Evolutionary conservation across 345 rosid species (phyloP).

Genomic region (Eucalyptus caleyi): DNA sequence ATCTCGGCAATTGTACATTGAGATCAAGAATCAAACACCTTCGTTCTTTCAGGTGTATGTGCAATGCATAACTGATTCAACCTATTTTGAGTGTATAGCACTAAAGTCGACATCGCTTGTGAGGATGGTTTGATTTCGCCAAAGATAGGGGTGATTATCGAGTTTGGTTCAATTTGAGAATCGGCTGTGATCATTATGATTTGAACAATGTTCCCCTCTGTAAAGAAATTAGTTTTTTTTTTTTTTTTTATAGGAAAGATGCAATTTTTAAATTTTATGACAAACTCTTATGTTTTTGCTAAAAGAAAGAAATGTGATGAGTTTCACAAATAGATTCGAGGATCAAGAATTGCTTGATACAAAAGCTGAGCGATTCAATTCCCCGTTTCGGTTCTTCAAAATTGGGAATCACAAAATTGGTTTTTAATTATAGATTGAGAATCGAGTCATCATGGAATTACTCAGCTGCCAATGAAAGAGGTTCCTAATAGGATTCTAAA

Average conservation of each 20-base stretch:
- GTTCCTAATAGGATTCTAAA: background rate
- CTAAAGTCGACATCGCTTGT: accelerated
- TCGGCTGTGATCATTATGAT: background rate
- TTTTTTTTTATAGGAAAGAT: background rate
- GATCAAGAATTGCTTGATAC: accelerated
- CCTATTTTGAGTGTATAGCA: accelerated
- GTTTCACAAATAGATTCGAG: background rate
- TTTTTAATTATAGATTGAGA: background rate
- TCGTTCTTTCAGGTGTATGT: accelerated
- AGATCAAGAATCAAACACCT: too few relatives aligned
- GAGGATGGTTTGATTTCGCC: background rate
- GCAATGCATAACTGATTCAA: too few relatives aligned
- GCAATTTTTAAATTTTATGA: background rate
- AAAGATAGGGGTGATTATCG: background rate
- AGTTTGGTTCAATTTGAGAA: background rate
- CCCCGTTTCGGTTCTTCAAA: accelerated
- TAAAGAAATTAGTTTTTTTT: background rate
- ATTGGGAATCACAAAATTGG: background rate
- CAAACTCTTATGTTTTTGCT: background rate
- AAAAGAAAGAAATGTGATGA: background rate
- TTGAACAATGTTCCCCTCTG: background rate
- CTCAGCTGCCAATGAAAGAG: background rate
- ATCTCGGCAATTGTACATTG: too few relatives aligned
- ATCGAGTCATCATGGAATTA: background rate
- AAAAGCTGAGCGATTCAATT: background rate